phyloP scores from a whole-genome alignment of 352 stramenopile genomes.

The Hyaloperonospora brassicae region DNA sequence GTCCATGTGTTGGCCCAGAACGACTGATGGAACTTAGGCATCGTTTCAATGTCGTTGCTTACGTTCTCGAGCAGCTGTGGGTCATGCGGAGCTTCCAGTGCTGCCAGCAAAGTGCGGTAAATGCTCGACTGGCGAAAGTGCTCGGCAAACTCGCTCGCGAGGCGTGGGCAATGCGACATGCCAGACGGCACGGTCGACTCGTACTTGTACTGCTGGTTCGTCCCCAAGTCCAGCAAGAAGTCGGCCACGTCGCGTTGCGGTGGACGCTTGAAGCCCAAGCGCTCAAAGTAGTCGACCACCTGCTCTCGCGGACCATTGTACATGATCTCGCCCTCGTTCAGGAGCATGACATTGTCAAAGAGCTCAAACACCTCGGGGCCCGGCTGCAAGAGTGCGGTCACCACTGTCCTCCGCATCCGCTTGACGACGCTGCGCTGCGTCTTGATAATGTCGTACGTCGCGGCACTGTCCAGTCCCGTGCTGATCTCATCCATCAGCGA shows the following conservation, averaged over 20 bases:
- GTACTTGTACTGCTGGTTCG: slow-evolving; percentile 30
- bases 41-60: slow-evolving; percentile 15
- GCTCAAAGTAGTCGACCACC: slow-evolving; percentile 35
- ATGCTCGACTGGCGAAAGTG: slow-evolving; percentile 20
- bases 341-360: slow-evolving; percentile 44
- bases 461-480: slow-evolving; percentile 45
- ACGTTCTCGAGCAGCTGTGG: slow-evolving; percentile 12
- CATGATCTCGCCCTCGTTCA: slow-evolving; percentile 41
- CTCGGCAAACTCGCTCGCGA: slow-evolving; percentile 22
- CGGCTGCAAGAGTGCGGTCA: slow-evolving; percentile 76
- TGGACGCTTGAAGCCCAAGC: slow-evolving; percentile 28
- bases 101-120: slow-evolving; percentile 4
- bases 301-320: slow-evolving; percentile 34
- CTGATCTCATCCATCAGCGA: slow-evolving; percentile 76
- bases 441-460: slow-evolving; percentile 54
- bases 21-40: slow-evolving; percentile 31
- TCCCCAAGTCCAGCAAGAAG: slow-evolving; percentile 34
- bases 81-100: slow-evolving; percentile 14
- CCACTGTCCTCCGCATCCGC: slow-evolving; percentile 36
- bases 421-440: slow-evolving; percentile 41
- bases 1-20: slow-evolving; percentile 26
- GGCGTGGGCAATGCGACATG: slow-evolving; percentile 9
- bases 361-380: slow-evolving; percentile 46
- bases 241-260: slow-evolving; percentile 26
- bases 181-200: slow-evolving; percentile 7